Base-by-base conservation (phyloP, 768 basidiomycete species). In the Daedaleopsis nitida region DNA sequence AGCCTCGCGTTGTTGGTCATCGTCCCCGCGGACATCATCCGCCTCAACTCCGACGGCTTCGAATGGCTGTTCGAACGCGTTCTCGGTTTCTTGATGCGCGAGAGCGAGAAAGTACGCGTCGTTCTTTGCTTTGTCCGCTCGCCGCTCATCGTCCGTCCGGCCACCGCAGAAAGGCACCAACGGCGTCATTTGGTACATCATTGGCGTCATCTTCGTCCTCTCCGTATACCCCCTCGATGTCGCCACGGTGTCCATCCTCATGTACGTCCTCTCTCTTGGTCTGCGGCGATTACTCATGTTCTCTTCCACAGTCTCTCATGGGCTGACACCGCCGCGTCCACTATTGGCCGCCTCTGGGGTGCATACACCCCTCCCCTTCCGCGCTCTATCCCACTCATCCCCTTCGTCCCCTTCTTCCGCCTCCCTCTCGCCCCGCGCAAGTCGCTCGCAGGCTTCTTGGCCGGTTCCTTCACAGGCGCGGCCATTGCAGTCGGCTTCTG, bases 301-400 rank as follows among this genome's bases (percentile, higher is more conserved):
- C 54, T 11, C 23, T 38, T 23, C 34, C 24, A 38, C 54, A 96
- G 94, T 63, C 86, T 97, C 51, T 94, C 94, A 35, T 97, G 95
- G 95, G 94, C 93, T 0, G 95, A 97, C 73, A 96, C 95, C 1
- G 87, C 94, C 17, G 95, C 95, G 6, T 96, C 95, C 11, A 96
- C 92, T 13, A 78, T 96, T 65, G 95, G 95, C 47, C 86, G 95
- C n/a, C 77, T 93, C 37, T 93, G 84, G 72, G 92, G 93, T 43
- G 76, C 78, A n/a, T 75, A 77, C 49, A 92, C 93, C 0, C 83
- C 85, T 0, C 81, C 76, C 5, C 82, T 90, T 5, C 88, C 88
- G 1, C 71, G 76, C 49, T 76, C 70, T 74, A 59, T 81, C 61
- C 74, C 62, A 9, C 49, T 64, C 49, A 32, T 66, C 43, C 60